Evolutionary conservation across 2,329 filamentous ascomycete species (phyloP), one percentile per base, ranked within the genome.

Genomic region (Furcasterigmium sp.): DNA sequence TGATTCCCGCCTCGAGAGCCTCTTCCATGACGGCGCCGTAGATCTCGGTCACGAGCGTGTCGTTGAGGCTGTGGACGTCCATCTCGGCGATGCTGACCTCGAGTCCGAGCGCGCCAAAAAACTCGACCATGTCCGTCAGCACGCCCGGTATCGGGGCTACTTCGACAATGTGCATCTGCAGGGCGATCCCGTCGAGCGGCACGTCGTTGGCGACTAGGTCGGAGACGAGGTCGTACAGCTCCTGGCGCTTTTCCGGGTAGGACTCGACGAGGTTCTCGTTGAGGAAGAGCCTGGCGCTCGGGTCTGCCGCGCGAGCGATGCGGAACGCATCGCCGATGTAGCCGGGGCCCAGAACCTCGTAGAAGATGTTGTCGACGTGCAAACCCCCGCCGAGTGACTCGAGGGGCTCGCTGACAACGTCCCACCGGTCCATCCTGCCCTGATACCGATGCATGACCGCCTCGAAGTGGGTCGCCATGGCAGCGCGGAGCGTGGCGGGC

Each of bases 271-370:
- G 73, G 65, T 84, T 85, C 63, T 73, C 84, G 63, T 88, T 89
- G 65, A 88, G 84, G 69, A 85, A 89, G 25, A 88, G 71, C 63
- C 82, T 83, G 3, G 80, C 82, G 44, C 63, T 53, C 2, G 84
- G 81, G 58, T 87, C 84, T 11, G 81, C 83, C 8, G 70, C 70
- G 39, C 76, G 75, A 21, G 85, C 85, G 11, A 84, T 78, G 42
- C 76, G 70, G 65, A 88, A 89, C 28, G 84, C 84, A 53, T 85
- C 83, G 17, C 68, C 67, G 41, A 89, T 76, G 56, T 83, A 87
- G 58, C 76, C 74, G 63, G 86, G 82, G 30, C 84, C 84, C 6
- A 88, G 73, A 2, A 87, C 76, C 17, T 76, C 70, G 55, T 69
- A 82, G 67, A 85, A 88, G 51, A 85, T 78, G 8, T 70, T 76